Percentiles rank a stretch among this genome's conserved stretches.
Evolutionary conservation across 495 filamentous ascomycete species (phyloP).

Genomic region (Talaromyces liani): DNA sequence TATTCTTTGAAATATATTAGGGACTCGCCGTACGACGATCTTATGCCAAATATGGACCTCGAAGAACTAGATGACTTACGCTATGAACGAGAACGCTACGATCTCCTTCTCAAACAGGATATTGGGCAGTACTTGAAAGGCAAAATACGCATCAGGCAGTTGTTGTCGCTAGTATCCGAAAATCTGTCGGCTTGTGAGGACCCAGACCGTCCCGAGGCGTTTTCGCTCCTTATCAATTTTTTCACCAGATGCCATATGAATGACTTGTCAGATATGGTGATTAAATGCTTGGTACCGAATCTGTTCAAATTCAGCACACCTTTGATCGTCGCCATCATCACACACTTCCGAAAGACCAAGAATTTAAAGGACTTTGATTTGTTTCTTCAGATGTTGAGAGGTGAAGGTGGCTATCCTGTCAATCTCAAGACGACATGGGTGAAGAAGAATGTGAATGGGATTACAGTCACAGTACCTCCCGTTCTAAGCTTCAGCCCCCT

Average conservation of each 20-base stretch:
- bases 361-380: constrained; percentile 36
- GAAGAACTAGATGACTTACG: constrained; percentile 3
- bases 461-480: constrained; percentile 31
- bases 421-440: constrained; percentile 25
- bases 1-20: constrained; percentile 17
- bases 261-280: constrained; percentile 30
- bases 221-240: constrained; percentile 28
- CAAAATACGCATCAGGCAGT: constrained; percentile 27
- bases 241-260: constrained; percentile 35
- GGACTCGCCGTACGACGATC: constrained; percentile 20
- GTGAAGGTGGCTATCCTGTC: constrained; percentile 26
- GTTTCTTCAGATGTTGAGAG: constrained; percentile 34
- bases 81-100: constrained; percentile 15
- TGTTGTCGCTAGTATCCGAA: constrained; percentile 27
- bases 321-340: constrained; percentile 29
- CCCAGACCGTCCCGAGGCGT: constrained; percentile 28
- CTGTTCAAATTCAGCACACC: constrained; percentile 28
- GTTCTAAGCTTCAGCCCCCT: constrained; percentile 27
- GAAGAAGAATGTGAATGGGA: constrained; percentile 24
- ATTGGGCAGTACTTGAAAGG: constrained; percentile 22
- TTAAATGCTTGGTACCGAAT: constrained; percentile 33
- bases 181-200: constrained; percentile 27
- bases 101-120: constrained; percentile 24
- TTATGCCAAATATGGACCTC: constrained; percentile 15
- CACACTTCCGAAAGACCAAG: constrained; percentile 34